Conservation (phyloP, 495 filamentous ascomycete genomes). For the Hypoxylon rickii region DNA sequence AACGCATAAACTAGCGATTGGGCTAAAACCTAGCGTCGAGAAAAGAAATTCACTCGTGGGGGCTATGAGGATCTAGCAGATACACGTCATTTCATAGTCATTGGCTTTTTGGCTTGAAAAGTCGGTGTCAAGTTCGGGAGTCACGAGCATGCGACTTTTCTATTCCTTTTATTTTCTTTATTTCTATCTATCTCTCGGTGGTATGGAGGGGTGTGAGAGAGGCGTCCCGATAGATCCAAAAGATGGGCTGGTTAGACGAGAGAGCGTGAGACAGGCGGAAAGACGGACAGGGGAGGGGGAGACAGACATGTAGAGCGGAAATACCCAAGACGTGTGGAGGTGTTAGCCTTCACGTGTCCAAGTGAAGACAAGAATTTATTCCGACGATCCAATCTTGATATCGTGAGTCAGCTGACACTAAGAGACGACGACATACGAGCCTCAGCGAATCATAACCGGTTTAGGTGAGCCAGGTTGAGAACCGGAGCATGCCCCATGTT, state of each 20-base stretch:
- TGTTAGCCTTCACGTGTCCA: constrained; percentile 30
- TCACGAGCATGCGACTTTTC: constrained; percentile 16
- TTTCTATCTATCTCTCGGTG: constrained; percentile 27
- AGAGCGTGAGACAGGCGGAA: too few relatives aligned
- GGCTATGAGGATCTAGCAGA: constrained; percentile 9
- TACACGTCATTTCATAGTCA: constrained; percentile 36
- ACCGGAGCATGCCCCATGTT: constrained; percentile 18
- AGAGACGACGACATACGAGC: constrained; percentile 1
- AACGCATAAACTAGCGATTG: constrained; percentile 31
- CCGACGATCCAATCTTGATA: constrained; percentile 6
- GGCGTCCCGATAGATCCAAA: constrained; percentile 30
- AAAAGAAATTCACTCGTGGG: constrained; percentile 29
- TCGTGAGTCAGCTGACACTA: constrained; percentile 25
- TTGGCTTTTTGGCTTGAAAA: constrained; percentile 27
- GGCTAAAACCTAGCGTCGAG: constrained; percentile 30
- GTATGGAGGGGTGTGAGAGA: constrained; percentile 4
- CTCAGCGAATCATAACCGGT: constrained; percentile 21
- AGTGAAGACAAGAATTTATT: constrained; percentile 32
- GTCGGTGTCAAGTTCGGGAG: constrained; percentile 28
- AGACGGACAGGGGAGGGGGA: too few relatives aligned
- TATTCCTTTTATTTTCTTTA: constrained; percentile 17
- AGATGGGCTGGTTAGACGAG: constrained; percentile 32
- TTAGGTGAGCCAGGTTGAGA: constrained; percentile 15
- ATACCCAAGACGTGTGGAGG: constrained; percentile 27
- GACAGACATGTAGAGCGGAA: constrained; percentile 36